These are phyloP conservation scores for Cutaneotrichosporon cutaneum DNA, from an alignment of 1,284 basidiomycete genomes.

Conservation along the genomic window DNA sequence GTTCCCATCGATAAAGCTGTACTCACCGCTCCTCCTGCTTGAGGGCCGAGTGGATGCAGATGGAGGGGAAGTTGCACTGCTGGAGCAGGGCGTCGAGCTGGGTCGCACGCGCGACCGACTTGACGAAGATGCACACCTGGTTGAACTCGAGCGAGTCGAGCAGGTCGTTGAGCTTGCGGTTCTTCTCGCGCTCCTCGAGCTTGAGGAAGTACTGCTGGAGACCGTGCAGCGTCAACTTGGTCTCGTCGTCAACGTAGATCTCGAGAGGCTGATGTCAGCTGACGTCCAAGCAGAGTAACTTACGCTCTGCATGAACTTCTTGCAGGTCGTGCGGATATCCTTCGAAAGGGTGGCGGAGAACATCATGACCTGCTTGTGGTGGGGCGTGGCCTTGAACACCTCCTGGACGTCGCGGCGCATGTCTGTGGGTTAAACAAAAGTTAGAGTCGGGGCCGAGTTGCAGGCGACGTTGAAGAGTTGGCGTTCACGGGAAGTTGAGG, in stretches of 20 bases:
- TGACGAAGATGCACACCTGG: slow-evolving; percentile 99
- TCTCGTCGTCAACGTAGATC: slow-evolving; percentile 99
- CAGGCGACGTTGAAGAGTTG: neutral
- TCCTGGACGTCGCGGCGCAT: slow-evolving; percentile 99
- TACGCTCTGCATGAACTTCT: slow-evolving; percentile 99
- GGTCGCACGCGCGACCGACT: slow-evolving; percentile 93
- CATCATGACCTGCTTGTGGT: slow-evolving; percentile 99
- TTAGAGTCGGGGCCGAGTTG: slow-evolving; percentile 11
- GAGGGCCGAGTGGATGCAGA: slow-evolving; percentile 93
- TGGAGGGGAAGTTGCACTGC: slow-evolving; percentile 98
- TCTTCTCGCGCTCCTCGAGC: slow-evolving; percentile 91
- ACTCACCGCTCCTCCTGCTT: slow-evolving; percentile 90
- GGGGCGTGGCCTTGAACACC: slow-evolving; percentile 98
- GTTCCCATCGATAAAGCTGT: slow-evolving; percentile 19
- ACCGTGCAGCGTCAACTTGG: slow-evolving; percentile 96
- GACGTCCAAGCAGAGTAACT: slow-evolving; percentile 37
- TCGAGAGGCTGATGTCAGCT: slow-evolving; percentile 75
- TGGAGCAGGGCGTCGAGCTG: slow-evolving; percentile 94
- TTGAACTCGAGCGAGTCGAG: slow-evolving; percentile 98
- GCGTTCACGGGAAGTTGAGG: neutral
- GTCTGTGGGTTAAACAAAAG: slow-evolving; percentile 61
- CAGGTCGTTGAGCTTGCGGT: slow-evolving; percentile 95
- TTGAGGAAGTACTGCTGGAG: slow-evolving; percentile 99
- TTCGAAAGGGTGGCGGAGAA: slow-evolving; percentile 98
- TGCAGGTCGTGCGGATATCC: slow-evolving; percentile 96